Evolutionary conservation across 371 early-diverging fungal species (phyloP), one percentile per base, ranked within the genome.

Genomic region (Actinomucor elegans): DNA sequence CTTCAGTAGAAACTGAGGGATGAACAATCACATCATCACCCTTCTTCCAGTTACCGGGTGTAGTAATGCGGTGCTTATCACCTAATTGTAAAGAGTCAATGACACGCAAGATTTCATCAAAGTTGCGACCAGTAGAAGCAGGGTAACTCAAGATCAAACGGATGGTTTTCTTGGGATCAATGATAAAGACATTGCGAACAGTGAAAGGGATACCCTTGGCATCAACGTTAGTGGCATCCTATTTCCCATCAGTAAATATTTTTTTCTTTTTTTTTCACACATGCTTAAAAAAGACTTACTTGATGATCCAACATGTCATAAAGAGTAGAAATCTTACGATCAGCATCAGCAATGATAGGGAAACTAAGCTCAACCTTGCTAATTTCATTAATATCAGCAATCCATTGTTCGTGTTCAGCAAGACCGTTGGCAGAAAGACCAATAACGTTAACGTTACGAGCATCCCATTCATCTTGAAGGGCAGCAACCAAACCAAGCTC

Each of bases 281-380:
- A 53, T 27, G 21, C 17, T 15, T 11, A 42, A 11, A 32, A 12
- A 18, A 45, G 5, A 32, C 48, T 64, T 61, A 64, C 71, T 48
- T 75, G 72, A 33, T 78, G 77, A 70, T 97, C 97, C 59, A 97
- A 81, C 98, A 96, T 97, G 61, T 92, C 94, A 81, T 95, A 96
- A 23, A 93, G 83, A 17, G 79, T 77, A 41, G 98, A 88, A 21
- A 94, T 79, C 55, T 85, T 77, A 62, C 93, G 90, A 55, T 90
- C 85, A 21, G 75, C 78, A 77, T 94, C 94, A 50, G 95, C 97
- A 57, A 97, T 94, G 73, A 96, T 94, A 34, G 97, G 97, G 83
- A 95, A 95, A 29, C 78, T 53, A 43, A 94, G 75, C 28, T 79
- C 48, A 57, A 92, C 92, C 55, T 80, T 61, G 77, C 85, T 85